Evolutionary conservation across 257 asterid genomes (phyloP).

Genomic region (Gentiana straminea): DNA sequence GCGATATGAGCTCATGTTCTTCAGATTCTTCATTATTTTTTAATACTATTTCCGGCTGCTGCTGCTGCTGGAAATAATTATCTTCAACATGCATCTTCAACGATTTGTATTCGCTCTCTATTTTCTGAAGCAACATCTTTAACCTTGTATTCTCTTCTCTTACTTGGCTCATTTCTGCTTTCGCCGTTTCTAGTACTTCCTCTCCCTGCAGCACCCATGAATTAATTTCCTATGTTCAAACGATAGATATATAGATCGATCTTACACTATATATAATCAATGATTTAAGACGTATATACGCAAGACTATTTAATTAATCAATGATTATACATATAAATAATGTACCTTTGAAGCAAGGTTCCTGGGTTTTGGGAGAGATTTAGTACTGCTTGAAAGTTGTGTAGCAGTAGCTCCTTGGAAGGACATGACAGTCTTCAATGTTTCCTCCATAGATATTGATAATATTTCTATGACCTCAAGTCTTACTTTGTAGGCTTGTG

Average conservation of each 20-base stretch:
- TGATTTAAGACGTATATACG: too few species aligned
- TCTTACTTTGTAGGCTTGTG: background rate
- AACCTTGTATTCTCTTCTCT: slow-evolving; percentile 64
- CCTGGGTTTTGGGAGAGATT: background rate
- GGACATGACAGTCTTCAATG: slow-evolving; percentile 2
- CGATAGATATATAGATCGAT: too few species aligned
- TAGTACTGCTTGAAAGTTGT: background rate
- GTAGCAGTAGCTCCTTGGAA: background rate
- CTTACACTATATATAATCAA: too few species aligned
- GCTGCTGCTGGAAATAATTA: background rate
- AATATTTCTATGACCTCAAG: background rate
- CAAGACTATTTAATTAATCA: background rate
- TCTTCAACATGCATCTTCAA: slow-evolving; percentile 35
- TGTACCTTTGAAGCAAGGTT: slow-evolving; percentile 14
- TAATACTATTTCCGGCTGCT: slow-evolving; percentile 13
- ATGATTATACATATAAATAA: background rate
- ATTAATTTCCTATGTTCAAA: too few species aligned
- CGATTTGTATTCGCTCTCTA: slow-evolving; percentile 49
- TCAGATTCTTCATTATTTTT: slow-evolving; percentile 12
- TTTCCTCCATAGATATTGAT: slow-evolving; percentile 10
- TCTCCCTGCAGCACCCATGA: slow-evolving; percentile 30
- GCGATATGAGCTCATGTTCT: slow-evolving; percentile 58
- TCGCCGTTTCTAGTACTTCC: slow-evolving; percentile 29
- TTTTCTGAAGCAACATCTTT: slow-evolving; percentile 36
- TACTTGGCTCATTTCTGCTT: slow-evolving; percentile 37